A percentile compares a stretch with the other conserved stretches of the same genome.
phyloP scores from a whole-genome alignment of 305 asterid species.

The Withania somnifera region DNA sequence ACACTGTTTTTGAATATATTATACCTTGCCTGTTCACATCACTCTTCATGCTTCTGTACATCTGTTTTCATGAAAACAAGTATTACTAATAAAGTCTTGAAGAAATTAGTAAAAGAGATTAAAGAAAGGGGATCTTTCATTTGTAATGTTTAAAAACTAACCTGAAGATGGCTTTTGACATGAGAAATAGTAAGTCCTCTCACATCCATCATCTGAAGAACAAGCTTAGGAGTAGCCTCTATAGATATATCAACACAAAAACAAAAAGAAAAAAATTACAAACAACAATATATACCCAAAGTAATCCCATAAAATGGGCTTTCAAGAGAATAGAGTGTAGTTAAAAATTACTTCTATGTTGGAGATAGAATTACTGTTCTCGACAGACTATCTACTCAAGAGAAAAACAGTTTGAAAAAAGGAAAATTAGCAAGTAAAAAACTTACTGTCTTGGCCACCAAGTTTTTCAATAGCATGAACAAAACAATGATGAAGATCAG shows the following conservation, averaged over 20 bases:
- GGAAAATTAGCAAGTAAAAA: not conserved
- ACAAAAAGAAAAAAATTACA: not conserved
- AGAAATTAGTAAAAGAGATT: too few relatives aligned
- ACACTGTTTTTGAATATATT: not conserved
- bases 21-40: slow-evolving; percentile 34
- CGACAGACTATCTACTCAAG: too few relatives aligned
- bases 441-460: slow-evolving; percentile 37
- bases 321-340: too few relatives aligned
- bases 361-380: too few relatives aligned
- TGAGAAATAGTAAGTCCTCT: slow-evolving; percentile 38
- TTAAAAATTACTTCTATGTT: too few relatives aligned
- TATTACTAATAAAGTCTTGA: not conserved
- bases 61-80: slow-evolving; percentile 11
- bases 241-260: not conserved
- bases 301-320: too few relatives aligned
- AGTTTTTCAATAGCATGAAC: slow-evolving; percentile 27
- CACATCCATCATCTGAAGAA: slow-evolving; percentile 30
- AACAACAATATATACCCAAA: not conserved
- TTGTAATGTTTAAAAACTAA: not conserved
- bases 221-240: slow-evolving; percentile 39
- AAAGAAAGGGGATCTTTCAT: not conserved
- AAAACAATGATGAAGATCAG: slow-evolving; percentile 32
- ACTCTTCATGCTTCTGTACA: slow-evolving; percentile 35
- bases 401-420: not conserved
- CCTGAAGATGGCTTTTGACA: slow-evolving; percentile 41